Base-by-base conservation (phyloP, 345 rosid species). In the Rhizophora apiculata region DNA sequence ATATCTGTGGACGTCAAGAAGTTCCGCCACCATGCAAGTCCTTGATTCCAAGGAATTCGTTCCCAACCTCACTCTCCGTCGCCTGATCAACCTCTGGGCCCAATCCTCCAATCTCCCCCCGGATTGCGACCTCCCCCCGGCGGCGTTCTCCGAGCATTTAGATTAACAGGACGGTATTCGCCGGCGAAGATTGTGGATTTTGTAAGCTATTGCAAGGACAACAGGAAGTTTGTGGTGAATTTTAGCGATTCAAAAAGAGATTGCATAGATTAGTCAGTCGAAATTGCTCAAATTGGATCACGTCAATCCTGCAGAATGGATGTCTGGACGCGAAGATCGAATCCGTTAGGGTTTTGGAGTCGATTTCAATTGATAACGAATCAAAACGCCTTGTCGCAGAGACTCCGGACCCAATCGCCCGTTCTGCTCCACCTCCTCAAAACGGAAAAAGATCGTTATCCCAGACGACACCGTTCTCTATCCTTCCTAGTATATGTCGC, bases 21-120 rank as follows among this genome's bases (percentile, higher is more conserved):
- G 16, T 74, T 73, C 78, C 2, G 78, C 78, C 56, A 74, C 78
- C 32, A 68, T 74, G 78, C 78, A 74, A 22, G 60, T 74, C 65
- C 78, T 74, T 24, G 11, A 61, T 39, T 27, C 73, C 70, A 69
- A 63, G 60, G 78, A 74, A 16, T 32, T 74, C 49, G 61, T 74
- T 39, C 78, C 78, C 27, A 69, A 74, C 24, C 70, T 74, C 61
- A 74, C 78, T 21, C 74, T 74, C 61, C 74, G 30, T 34, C 74
- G 70, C 6, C 69, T 74, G 24, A 74, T 74, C 62, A 68, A 58
- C 55, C 65, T 74, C 27, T 64, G 72, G 73, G 1, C 31, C 39
- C 73, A 58, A 20, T 32, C 63, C 15, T 62, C 67, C 48, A 29
- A 64, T 52, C 65, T 39, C 32, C 65, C 60, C 53, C 6, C 62